A percentile compares a stretch with the other conserved stretches of the same genome.
These are phyloP conservation scores for Pythium vanterpoolii DNA, from an alignment of 352 stramenopile genomes.

Conservation along the genomic window DNA sequence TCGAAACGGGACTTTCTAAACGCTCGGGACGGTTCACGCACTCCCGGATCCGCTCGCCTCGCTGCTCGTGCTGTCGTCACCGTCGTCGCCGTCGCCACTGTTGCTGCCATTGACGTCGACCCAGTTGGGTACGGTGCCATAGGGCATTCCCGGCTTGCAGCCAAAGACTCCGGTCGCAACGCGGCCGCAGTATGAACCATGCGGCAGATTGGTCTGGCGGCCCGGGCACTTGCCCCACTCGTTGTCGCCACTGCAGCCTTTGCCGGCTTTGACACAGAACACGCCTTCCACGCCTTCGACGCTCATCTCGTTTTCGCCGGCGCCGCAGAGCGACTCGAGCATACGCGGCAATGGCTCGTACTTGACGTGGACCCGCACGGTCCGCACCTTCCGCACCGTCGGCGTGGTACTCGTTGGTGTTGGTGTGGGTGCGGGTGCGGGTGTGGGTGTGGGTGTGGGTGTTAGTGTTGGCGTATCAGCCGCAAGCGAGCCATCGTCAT, in stretches of 20 bases:
- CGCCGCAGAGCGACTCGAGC: conserved; percentile 6
- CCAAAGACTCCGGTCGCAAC: conserved; percentile 25
- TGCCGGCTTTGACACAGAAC: conserved; percentile 33
- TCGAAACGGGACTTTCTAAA: not conserved
- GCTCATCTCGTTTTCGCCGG: conserved; percentile 23
- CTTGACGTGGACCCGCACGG: not conserved
- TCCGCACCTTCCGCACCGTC: not conserved
- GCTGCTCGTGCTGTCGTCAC: not conserved
- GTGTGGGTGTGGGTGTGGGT: not conserved
- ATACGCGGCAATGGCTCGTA: not conserved
- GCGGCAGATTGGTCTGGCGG: conserved; percentile 26
- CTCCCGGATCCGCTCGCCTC: not conserved
- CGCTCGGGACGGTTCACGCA: not conserved
- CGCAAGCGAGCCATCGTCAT: not conserved
- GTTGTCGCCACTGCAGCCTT: conserved; percentile 23
- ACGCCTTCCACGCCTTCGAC: conserved; percentile 30
- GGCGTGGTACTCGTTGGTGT: not conserved
- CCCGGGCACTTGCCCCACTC: conserved; percentile 31
- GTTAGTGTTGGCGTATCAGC: no score
- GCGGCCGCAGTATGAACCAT: conserved; percentile 34
- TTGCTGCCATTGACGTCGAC: conserved; percentile 1
- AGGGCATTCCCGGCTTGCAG: conserved; percentile 25
- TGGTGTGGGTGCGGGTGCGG: not conserved
- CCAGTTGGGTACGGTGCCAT: conserved; percentile 7
- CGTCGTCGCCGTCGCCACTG: not conserved